Evolutionary conservation across 2,329 filamentous ascomycete genomes (phyloP).

Genomic region (Aspergillus nomiae): DNA sequence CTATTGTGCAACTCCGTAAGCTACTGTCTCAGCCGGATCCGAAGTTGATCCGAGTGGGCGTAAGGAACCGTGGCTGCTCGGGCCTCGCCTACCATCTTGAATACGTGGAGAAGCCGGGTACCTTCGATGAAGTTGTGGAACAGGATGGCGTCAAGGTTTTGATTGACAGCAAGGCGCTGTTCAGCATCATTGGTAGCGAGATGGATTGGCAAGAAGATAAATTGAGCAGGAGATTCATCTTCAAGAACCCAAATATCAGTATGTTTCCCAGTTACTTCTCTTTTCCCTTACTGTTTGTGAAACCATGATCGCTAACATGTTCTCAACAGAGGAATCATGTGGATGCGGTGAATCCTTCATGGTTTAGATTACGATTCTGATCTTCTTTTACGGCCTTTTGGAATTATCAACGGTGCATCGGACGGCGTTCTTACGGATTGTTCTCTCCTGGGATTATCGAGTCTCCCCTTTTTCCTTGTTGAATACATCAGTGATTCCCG

Average conservation of each 20-base stretch:
- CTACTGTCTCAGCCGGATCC: slow-evolving; percentile 83
- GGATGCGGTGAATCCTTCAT: slow-evolving; percentile 97
- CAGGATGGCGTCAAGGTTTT: slow-evolving; percentile 95
- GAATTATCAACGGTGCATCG: slow-evolving; percentile 36
- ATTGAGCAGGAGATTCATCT: slow-evolving; percentile 87
- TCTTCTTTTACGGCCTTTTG: slow-evolving; percentile 15
- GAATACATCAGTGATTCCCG: slow-evolving; percentile 23
- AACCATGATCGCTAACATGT: slow-evolving; percentile 23
- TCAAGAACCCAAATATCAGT: slow-evolving; percentile 98
- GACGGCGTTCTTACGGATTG: slow-evolving; percentile 34
- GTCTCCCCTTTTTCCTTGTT: slow-evolving; percentile 12
- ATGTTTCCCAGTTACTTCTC: slow-evolving; percentile 49
- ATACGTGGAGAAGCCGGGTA: slow-evolving; percentile 86
- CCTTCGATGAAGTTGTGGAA: slow-evolving; percentile 89
- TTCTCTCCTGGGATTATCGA: slow-evolving; percentile 7
- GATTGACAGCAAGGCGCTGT: slow-evolving; percentile 94
- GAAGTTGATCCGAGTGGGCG: slow-evolving; percentile 91
- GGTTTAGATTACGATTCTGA: slow-evolving; percentile 52
- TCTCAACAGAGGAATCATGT: slow-evolving; percentile 82
- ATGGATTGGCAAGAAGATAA: slow-evolving; percentile 99
- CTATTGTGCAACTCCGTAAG: slow-evolving; percentile 74
- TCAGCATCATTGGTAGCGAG: slow-evolving; percentile 97
- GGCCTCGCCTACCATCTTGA: slow-evolving; percentile 91
- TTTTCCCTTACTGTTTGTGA: background rate
- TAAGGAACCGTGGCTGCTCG: slow-evolving; percentile 91